These are phyloP conservation scores for Tieghemiomyces parasiticus DNA, from an alignment of 192 early-diverging fungal species.

Conservation along the genomic window DNA sequence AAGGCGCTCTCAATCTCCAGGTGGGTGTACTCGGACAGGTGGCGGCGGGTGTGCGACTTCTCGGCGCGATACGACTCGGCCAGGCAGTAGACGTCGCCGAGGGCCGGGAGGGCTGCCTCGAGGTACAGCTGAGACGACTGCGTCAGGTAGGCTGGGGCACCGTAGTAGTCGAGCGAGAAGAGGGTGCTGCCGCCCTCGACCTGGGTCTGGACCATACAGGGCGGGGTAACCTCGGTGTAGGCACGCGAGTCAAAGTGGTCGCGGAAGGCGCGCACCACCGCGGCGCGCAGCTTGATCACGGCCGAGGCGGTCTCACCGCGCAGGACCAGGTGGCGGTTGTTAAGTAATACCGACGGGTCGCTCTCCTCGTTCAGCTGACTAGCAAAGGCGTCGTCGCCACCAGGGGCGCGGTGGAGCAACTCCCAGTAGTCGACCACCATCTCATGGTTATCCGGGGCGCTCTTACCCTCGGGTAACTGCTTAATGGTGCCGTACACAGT, in stretches of 20 bases:
- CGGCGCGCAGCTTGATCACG: conserved; percentile 71
- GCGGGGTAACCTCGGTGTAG: conserved; percentile 89
- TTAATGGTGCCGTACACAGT: conserved; percentile 74
- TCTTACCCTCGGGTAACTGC: conserved; percentile 83
- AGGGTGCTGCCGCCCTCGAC: conserved; percentile 96
- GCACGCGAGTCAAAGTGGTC: conserved; percentile 71
- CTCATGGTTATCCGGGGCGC: conserved; percentile 93
- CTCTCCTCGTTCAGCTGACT: conserved; percentile 84
- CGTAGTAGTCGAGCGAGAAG: conserved; percentile 94
- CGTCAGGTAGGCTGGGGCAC: conserved; percentile 90
- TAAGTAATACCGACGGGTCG: conserved; percentile 70
- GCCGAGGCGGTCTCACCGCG: conserved; percentile 81
- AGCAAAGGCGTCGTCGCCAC: conserved; percentile 82
- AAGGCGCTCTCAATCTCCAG: conserved; percentile 95
- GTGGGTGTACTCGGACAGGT: conserved; percentile 94
- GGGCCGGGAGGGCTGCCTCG: conserved; percentile 84
- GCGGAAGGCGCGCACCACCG: conserved; percentile 88
- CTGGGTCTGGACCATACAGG: conserved; percentile 98
- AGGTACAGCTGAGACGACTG: conserved; percentile 98
- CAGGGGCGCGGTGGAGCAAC: conserved; percentile 80
- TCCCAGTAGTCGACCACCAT: conserved; percentile 93
- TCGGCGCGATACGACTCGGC: conserved; percentile 97
- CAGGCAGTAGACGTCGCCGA: conserved; percentile 94
- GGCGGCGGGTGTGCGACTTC: conserved; percentile 90
- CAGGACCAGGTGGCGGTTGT: conserved; percentile 94